Evolutionary conservation across 805 yeast genomes (phyloP).

Genomic region (Yamadazyma endophytica): DNA sequence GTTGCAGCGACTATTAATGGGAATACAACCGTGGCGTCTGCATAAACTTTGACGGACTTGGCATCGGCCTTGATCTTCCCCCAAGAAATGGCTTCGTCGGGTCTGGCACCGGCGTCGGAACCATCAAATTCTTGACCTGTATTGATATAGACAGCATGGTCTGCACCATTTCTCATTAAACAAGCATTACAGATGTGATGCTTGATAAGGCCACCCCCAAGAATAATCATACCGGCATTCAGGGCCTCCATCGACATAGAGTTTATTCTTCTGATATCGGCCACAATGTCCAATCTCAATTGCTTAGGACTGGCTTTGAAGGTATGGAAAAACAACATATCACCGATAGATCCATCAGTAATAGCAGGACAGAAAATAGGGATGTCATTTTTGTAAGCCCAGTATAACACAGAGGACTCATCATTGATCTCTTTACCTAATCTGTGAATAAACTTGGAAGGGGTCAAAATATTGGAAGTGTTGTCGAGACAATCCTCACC

Average conservation of each 20-base stretch:
- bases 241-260: constrained; percentile 93
- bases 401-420: constrained; percentile 88
- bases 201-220: constrained; percentile 95
- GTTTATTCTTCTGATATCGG: constrained; percentile 88
- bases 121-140: constrained; percentile 99
- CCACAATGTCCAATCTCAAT: constrained; percentile 85
- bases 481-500: constrained; percentile 58
- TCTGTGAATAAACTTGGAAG: constrained; percentile 87
- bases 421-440: constrained; percentile 93
- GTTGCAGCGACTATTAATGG: constrained; percentile 98
- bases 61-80: constrained; percentile 98
- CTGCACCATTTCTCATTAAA: constrained; percentile 99
- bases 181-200: constrained; percentile 98
- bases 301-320: constrained; percentile 91
- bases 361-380: constrained; percentile 97
- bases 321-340: constrained; percentile 97
- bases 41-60: constrained; percentile 82
- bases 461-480: constrained; percentile 80
- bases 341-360: constrained; percentile 98
- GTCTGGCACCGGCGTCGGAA: constrained; percentile 98
- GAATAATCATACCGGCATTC: constrained; percentile 89
- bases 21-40: constrained; percentile 92
- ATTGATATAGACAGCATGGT: constrained; percentile 92
- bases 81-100: constrained; percentile 99
- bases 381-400: constrained; percentile 96